Base-by-base conservation (phyloP, 192 early-diverging fungal species). In the Kappamyces sp. region DNA sequence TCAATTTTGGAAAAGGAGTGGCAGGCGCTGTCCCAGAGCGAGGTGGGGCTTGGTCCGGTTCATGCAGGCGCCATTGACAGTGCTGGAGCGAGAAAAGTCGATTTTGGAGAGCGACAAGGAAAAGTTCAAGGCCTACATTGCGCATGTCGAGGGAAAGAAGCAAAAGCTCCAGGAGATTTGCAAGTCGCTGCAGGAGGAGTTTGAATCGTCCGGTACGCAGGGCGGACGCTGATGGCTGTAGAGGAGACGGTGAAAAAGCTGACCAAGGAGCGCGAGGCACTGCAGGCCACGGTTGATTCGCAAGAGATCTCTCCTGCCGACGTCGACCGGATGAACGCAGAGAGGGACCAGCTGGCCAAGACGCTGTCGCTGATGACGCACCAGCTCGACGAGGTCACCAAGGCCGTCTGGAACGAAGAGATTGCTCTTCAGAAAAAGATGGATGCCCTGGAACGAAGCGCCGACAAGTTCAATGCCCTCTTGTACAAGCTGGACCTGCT, bases 241-340 rank as follows among this genome's bases (percentile, higher is more conserved):
- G 57, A 77, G 75, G 72, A 47, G 47, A 60, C 46, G 69, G 66
- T 79, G 5, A 71, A 51, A 34, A 55, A 75, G 44, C 64, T 85
- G 38, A 67, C 75, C 37, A 65, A 61, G 39, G 85, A 87, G 49
- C 80, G 78, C 61, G 67, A 50, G 1, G 66, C 73, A 47, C 71
- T 88, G 40, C 78, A 84, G 58, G 46, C 60, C n/a, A 73, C 75
- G 7, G 87, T 90, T 6, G 87, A 90, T 51, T 66, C 69, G 50
- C 89, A 90, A 66, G 83, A 86, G 63, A 84, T 90, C 38, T 84
- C 80, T 33, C 82, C 87, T 40, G 83, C 84, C 35, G 89, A 90
- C 69, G 83, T 89, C 33, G 89, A 90, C 57, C 76, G 87, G 15
- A 90, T 90, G 87, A 86, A 77, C 49, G 76, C 81, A 34, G 89